Base-by-base conservation (phyloP, 163 green algal genomes). In the Chlorella variabilis region DNA sequence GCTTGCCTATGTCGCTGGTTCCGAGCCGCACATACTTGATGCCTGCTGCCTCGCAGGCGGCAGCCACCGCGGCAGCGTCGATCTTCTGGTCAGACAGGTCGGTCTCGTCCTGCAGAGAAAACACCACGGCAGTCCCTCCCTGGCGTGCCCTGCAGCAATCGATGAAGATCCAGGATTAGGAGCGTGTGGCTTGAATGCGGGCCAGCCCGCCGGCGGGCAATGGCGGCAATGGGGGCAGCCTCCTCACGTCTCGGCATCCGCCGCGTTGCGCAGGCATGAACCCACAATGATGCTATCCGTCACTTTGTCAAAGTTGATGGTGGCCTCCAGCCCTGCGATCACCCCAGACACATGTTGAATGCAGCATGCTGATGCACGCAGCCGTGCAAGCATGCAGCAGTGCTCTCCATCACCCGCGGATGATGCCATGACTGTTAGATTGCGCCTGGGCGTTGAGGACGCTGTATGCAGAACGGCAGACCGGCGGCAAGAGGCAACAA, bases 231-330 rank as follows among this genome's bases (percentile, higher is more conserved):
- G 31, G 5, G 62, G 9, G 45, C 2, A 70, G 34, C 63, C 2
- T 42, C 21, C 66, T 56, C 39, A 73, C 66, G 34, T 54, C 8
- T 56, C 23, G 5, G 66, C 66, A 17, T 73, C 66, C 21, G 66
- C 66, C 34, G 38, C 66, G 38, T 73, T 73, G 36, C 66, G 66
- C 3, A 73, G 66, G 66, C 66, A 73, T 20, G 21, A 38, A 38
- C 66, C 66, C 2, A 73, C 66, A 3, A 73, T 9, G 38, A 73
- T 56, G 2, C 31, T 18, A 21, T 56, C 38, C 15, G 38, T 58
- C 23, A 73, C 66, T 4, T 36, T 20, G 66, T 73, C 66, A 73
- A 73, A 73, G 66, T 73, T 73, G 39, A 73, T 73, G 9, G 66
- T 73, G 66, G 66, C 23, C 38, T 73, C 66, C 54, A 23, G 45